Conservation (phyloP, 305 asterid genomes). For the Solanum hybrid region DNA sequence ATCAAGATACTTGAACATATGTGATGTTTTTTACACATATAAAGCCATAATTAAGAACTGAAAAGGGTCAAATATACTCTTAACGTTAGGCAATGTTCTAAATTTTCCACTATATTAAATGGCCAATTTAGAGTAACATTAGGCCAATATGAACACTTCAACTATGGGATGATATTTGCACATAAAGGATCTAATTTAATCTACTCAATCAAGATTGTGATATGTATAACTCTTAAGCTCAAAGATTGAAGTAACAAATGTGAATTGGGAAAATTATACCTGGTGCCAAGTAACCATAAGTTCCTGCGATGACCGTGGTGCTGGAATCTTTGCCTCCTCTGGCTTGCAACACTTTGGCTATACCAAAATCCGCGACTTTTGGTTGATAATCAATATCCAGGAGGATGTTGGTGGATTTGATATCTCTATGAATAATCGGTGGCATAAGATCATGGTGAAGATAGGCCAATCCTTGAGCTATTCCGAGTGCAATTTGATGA, state of each 20-base stretch:
- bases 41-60: background rate
- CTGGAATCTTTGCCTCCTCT: slow-evolving; percentile 62
- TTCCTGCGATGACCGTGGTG: slow-evolving; percentile 66
- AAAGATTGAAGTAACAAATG: background rate
- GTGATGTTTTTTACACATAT: background rate
- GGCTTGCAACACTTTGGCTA: slow-evolving; percentile 77
- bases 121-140: background rate
- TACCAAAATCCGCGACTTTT: slow-evolving; percentile 87
- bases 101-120: no score
- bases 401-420: slow-evolving; percentile 70
- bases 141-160: background rate
- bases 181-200: background rate
- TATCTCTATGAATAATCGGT: no score
- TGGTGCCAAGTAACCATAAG: slow-evolving; percentile 94
- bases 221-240: background rate
- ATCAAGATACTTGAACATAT: background rate
- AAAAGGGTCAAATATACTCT: background rate
- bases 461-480: no score
- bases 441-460: no score
- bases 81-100: background rate
- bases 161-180: background rate
- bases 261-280: slow-evolving; percentile 28
- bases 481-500: no score
- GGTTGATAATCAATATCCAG: slow-evolving; percentile 63
- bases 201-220: background rate